These are phyloP conservation scores for Cyberlindnera lachancei DNA, from an alignment of 805 yeast species.

Conservation along the genomic window DNA sequence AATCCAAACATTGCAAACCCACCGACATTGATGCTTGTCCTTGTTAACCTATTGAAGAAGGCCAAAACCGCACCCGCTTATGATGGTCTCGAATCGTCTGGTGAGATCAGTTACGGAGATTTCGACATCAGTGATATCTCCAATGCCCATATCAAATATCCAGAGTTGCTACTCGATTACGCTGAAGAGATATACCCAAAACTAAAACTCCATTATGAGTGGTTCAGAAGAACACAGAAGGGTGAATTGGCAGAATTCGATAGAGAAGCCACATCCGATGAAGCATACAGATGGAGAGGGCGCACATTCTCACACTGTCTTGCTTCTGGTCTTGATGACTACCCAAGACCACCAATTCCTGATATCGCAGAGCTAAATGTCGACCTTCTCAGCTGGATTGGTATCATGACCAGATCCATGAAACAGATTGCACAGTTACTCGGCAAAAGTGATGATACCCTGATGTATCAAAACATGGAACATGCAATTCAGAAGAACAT, in stretches of 20 bases:
- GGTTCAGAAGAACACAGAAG: conserved; percentile 76
- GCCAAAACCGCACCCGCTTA: conserved; percentile 24
- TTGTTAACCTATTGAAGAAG: conserved; percentile 47
- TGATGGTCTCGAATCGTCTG: conserved; percentile 22
- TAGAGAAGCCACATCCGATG: conserved; percentile 46
- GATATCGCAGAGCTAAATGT: conserved; percentile 88
- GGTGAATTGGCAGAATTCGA: conserved; percentile 72
- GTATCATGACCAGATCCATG: conserved; percentile 83
- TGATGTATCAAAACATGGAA: conserved; percentile 46
- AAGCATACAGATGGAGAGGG: conserved; percentile 90
- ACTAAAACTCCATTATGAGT: conserved; percentile 67
- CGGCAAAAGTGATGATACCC: conserved; percentile 50
- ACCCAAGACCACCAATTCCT: conserved; percentile 77
- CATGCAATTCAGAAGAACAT: conserved; percentile 53
- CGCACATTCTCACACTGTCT: conserved; percentile 78
- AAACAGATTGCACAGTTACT: conserved; percentile 59
- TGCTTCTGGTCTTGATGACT: conserved; percentile 93
- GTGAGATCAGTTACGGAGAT: conserved; percentile 20
- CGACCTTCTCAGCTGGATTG: conserved; percentile 88
- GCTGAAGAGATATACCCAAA: conserved; percentile 68
- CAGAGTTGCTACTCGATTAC: conserved; percentile 50
- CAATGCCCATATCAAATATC: conserved; percentile 46
- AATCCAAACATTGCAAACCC: conserved; percentile 91
- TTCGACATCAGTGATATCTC: conserved; percentile 30
- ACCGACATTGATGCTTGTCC: conserved; percentile 79